Conservation (phyloP, 2,329 filamentous ascomycete genomes). For the Beauveria scarabaeidicola region DNA sequence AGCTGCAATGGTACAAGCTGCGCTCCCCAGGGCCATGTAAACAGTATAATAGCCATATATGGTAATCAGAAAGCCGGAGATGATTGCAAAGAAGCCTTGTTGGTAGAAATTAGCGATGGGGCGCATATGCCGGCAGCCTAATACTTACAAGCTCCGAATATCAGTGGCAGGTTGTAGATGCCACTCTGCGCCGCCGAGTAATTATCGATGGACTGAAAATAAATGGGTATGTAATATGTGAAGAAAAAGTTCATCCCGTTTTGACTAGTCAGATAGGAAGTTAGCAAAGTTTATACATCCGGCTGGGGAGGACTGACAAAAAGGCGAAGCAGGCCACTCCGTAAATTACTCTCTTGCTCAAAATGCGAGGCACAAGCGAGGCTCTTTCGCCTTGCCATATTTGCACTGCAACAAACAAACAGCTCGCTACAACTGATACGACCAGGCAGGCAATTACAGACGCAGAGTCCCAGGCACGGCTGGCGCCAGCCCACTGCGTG, state of each 20-base stretch:
- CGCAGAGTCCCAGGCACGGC: slow-evolving; percentile 27
- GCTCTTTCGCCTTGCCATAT: slow-evolving; percentile 2
- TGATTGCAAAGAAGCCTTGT: slow-evolving; percentile 1
- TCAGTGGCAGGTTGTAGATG: slow-evolving; percentile 29
- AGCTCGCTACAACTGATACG: slow-evolving; percentile 18
- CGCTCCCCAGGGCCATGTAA: not conserved
- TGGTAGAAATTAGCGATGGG: not conserved
- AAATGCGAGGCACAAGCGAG: not conserved
- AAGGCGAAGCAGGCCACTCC: not conserved
- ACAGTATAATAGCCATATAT: not conserved
- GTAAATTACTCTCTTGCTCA: not conserved
- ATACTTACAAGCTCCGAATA: slow-evolving; percentile 12
- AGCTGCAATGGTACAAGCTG: not conserved
- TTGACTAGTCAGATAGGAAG: not conserved
- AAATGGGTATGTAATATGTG: slow-evolving; percentile 28
- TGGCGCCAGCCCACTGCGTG: slow-evolving; percentile 32
- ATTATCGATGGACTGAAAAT: slow-evolving; percentile 26
- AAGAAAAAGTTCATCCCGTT: not conserved
- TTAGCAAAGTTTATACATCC: not conserved
- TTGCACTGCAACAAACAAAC: slow-evolving; percentile 18
- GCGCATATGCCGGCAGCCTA: not conserved
- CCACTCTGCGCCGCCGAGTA: slow-evolving; percentile 24
- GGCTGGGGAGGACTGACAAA: not conserved
- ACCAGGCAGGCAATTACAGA: slow-evolving; percentile 29
- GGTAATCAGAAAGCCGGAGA: not conserved